Evolutionary conservation across 2,329 filamentous ascomycete species (phyloP), one percentile per base, ranked within the genome.

Genomic region (Zymoseptoria passerinii): DNA sequence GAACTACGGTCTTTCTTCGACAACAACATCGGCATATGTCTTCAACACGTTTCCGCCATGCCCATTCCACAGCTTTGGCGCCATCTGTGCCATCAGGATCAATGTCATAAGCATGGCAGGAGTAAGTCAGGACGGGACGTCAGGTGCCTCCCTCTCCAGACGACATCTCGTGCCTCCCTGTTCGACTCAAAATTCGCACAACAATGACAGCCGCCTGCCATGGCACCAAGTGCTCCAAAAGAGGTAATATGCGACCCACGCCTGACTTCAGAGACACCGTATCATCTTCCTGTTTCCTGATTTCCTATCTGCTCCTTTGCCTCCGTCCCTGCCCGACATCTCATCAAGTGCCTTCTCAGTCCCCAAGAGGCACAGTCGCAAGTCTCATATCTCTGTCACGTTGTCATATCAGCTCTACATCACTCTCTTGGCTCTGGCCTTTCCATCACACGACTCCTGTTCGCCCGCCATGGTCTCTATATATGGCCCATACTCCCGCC

Each of bases 381-480:
- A 44, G 13, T 44, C 35, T 44, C 35, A 44, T 5, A 13, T 44
- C 35, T 13, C 35, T 16, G 35, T 44, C 35, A 44, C 35, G 35
- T n/a, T 44, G 13, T 13, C 35, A 44, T 44, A 44, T 44, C 35
- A 44, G 16, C 35, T 13, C 16, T 16, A 23, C 35, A 16, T 44
- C 2, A 16, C 35, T 44, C 35, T n/a, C 35, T 44, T 44, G 35
- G 3, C 7, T 44, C n/a, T 44, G 35, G 35, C 35, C 9, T 18
- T 23, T 13, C 18, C 53, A 52, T 59, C 61, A 63, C 59, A 58
- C 59, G 59, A 53, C 35, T 19, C 16, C 23, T 20, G 52, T 49
- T 52, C 54, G 55, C 48, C 57, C 40, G 56, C 57, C 50, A 63
- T 68, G 48, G 65, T 64, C 53, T 44, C 35, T 44, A 44, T 44